Evolutionary conservation across 2,329 filamentous ascomycete species (phyloP).

Genomic region (Hymenoscyphus salicellus): DNA sequence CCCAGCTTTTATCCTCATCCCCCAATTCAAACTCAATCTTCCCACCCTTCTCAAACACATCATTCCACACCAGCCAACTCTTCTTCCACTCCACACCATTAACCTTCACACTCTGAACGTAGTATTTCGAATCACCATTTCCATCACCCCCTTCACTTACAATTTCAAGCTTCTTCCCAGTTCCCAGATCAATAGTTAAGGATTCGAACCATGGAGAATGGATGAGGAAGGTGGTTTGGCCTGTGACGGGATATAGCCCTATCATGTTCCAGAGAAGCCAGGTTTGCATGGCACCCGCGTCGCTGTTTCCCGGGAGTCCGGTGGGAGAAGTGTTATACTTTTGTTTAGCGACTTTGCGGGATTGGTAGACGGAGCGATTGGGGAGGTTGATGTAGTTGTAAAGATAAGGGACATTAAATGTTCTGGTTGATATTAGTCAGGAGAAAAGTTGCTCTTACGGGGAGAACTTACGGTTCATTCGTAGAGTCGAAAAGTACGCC

Average conservation of each 20-base stretch:
- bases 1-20: slow-evolving; percentile 50
- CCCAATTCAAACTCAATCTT: slow-evolving; percentile 65
- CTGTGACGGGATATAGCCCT: slow-evolving; percentile 65
- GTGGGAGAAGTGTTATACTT: slow-evolving; percentile 54
- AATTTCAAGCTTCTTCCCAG: slow-evolving; percentile 52
- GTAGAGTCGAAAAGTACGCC: slow-evolving; percentile 59
- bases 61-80: slow-evolving; percentile 64
- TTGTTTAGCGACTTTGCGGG: slow-evolving; percentile 55
- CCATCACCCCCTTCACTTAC: slow-evolving; percentile 50
- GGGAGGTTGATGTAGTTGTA: slow-evolving; percentile 66
- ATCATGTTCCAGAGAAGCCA: slow-evolving; percentile 69
- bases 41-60: slow-evolving; percentile 63
- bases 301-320: slow-evolving; percentile 67
- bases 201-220: slow-evolving; percentile 61
- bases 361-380: slow-evolving; percentile 57
- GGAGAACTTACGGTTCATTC: slow-evolving; percentile 29
- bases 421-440: slow-evolving; percentile 10
- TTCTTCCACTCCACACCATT: slow-evolving; percentile 62
- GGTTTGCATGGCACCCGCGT: slow-evolving; percentile 70
- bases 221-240: slow-evolving; percentile 65
- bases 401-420: slow-evolving; percentile 64
- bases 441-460: neutral
- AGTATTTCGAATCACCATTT: slow-evolving; percentile 46
- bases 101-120: slow-evolving; percentile 64
- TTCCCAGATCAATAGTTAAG: slow-evolving; percentile 57